A percentile compares a stretch with the other conserved stretches of the same genome.
These are phyloP conservation scores for Jamesozyma jinghongensis DNA, from an alignment of 805 yeast genomes.

Conservation along the genomic window DNA sequence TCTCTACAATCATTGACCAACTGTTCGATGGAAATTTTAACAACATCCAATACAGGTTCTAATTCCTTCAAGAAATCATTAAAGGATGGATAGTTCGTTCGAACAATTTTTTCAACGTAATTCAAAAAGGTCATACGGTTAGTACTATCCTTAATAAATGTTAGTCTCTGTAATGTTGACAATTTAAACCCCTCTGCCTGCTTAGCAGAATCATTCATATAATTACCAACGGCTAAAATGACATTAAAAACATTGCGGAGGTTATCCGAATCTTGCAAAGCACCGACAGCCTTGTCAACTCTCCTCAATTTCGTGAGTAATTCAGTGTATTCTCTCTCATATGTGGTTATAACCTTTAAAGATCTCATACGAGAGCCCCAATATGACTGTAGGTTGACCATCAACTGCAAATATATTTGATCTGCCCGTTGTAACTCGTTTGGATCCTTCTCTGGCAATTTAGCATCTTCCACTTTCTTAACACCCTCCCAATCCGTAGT, in stretches of 20 bases:
- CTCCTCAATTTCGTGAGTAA: conserved; percentile 55
- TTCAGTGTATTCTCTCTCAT: conserved; percentile 71
- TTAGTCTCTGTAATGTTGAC: conserved; percentile 80
- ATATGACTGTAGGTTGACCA: conserved; percentile 75
- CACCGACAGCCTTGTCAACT: conserved; percentile 65
- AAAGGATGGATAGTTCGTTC: conserved; percentile 74
- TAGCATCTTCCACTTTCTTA: conserved; percentile 32
- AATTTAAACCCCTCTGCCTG: conserved; percentile 91
- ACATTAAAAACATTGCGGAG: conserved; percentile 70
- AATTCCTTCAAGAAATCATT: conserved; percentile 69
- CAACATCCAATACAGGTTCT: conserved; percentile 45
- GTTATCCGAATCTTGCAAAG: conserved; percentile 55
- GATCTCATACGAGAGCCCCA: conserved; percentile 93
- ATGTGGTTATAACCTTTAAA: conserved; percentile 55
- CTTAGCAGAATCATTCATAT: conserved; percentile 87
- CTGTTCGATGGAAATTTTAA: conserved; percentile 76
- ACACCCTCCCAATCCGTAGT: conserved; percentile 55
- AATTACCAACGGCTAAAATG: conserved; percentile 87
- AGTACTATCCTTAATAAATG: conserved; percentile 81
- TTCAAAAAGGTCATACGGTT: conserved; percentile 85
- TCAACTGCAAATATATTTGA: conserved; percentile 69
- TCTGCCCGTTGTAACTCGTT: conserved; percentile 79
- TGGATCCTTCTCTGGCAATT: conserved; percentile 59
- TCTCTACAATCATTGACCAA: conserved; percentile 62
- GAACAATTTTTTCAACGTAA: conserved; percentile 81